A percentile compares a stretch with the other conserved stretches of the same genome.
These are phyloP conservation scores for Actinidia chinensis DNA, from an alignment of 179 eudicot genomes.

Conservation along the genomic window DNA sequence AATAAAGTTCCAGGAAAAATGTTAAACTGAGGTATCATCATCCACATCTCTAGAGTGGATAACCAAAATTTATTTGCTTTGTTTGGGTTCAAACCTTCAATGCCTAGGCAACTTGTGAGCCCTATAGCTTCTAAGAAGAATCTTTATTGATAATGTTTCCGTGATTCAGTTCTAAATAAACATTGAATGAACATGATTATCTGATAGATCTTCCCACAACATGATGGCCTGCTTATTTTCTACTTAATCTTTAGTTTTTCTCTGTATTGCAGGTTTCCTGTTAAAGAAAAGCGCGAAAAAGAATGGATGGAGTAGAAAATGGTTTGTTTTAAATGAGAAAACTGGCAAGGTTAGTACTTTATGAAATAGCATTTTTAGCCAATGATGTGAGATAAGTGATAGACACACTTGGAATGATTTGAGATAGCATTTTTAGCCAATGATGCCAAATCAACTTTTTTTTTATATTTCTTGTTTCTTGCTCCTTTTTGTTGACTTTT, in stretches of 20 bases:
- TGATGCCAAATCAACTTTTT: too few species aligned
- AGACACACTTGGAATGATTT: not conserved
- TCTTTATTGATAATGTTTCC: not conserved
- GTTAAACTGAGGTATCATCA: too few species aligned
- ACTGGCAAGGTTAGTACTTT: conserved; percentile 49
- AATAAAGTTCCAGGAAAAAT: too few species aligned
- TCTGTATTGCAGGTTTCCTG: conserved; percentile 31
- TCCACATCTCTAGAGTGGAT: too few species aligned
- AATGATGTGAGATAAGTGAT: too few species aligned
- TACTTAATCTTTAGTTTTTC: not conserved
- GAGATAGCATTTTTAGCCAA: not conserved
- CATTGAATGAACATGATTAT: not conserved
- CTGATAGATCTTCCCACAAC: not conserved
- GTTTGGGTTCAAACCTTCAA: too few species aligned
- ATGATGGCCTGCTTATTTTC: not conserved
- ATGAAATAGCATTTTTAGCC: not conserved
- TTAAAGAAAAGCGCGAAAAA: conserved; percentile 92
- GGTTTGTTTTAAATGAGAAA: conserved; percentile 96
- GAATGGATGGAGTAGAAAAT: conserved; percentile 83
- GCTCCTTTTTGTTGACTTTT: too few species aligned
- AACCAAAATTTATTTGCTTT: too few species aligned
- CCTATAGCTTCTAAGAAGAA: not conserved
- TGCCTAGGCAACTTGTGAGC: not conserved
- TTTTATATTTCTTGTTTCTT: too few species aligned
- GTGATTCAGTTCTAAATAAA: not conserved